phyloP scores from a whole-genome alignment of 371 early-diverging fungal species.

The Parasitella parasitica region DNA sequence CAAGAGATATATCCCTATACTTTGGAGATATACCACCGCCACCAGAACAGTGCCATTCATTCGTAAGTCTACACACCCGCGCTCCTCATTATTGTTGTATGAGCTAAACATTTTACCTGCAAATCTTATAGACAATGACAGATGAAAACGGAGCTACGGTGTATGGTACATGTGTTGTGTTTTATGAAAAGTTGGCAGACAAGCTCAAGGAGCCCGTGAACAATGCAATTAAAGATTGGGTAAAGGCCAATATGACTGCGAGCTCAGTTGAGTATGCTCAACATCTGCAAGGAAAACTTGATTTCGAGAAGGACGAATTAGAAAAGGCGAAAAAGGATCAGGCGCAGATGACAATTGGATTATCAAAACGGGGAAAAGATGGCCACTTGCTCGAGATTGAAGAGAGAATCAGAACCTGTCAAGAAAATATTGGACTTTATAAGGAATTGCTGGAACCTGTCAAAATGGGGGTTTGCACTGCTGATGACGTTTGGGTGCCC shows the following conservation, averaged over 20 bases:
- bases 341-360: background rate
- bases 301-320: constrained; percentile 23
- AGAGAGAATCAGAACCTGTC: constrained; percentile 50
- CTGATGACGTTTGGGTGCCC: constrained; percentile 71
- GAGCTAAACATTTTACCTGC: background rate
- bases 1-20: constrained; percentile 61
- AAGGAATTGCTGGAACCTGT: constrained; percentile 68
- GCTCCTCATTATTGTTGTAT: background rate
- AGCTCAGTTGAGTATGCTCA: constrained; percentile 59
- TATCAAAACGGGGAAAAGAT: constrained; percentile 16
- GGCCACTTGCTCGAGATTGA: constrained; percentile 29
- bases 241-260: constrained; percentile 47
- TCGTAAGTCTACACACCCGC: constrained; percentile 37
- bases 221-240: constrained; percentile 50
- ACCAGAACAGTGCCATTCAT: constrained; percentile 69
- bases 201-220: constrained; percentile 50
- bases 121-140: constrained; percentile 56
- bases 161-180: constrained; percentile 71
- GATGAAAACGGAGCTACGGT: constrained; percentile 66
- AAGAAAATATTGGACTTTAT: constrained; percentile 71
- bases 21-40: constrained; percentile 54
- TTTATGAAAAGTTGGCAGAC: constrained; percentile 59
- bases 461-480: constrained; percentile 53
- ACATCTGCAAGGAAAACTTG: constrained; percentile 49
- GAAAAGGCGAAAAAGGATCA: constrained; percentile 14